Percentiles rank a stretch among this genome's conserved stretches.
Conservation (phyloP, 1,284 basidiomycete species). For the Cutaneotrichosporon spelunceum region DNA sequence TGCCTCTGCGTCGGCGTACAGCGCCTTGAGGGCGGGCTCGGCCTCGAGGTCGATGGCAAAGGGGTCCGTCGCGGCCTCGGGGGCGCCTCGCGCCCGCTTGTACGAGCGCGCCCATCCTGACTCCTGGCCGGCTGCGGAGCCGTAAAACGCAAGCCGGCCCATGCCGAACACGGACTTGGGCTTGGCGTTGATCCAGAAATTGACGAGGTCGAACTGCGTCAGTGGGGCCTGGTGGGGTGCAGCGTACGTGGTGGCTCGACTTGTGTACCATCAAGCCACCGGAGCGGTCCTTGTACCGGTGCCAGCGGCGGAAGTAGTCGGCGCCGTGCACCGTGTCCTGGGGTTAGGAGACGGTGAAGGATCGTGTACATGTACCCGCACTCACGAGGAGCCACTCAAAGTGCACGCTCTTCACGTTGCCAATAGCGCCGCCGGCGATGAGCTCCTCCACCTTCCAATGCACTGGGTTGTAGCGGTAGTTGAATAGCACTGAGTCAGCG, state of each 20-base stretch:
- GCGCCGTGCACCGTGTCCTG: conserved; percentile 57
- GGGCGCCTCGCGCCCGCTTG: conserved; percentile 53
- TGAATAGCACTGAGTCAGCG: conserved; percentile 39
- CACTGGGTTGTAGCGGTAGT: conserved; percentile 58
- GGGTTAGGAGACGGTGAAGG: conserved; percentile 17
- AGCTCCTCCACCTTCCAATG: conserved; percentile 59
- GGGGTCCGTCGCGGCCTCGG: conserved; percentile 55
- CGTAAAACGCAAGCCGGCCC: conserved; percentile 58
- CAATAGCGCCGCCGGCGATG: conserved; percentile 57
- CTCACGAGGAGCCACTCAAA: conserved; percentile 58
- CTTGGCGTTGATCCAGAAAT: conserved; percentile 59
- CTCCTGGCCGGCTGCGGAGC: conserved; percentile 55
- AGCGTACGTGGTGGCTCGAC: conserved; percentile 55
- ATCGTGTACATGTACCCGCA: too few relatives aligned
- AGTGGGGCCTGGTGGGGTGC: neutral
- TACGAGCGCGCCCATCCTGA: conserved; percentile 58
- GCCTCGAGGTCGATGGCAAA: conserved; percentile 58
- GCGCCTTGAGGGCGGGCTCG: conserved; percentile 54
- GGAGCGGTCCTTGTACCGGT: conserved; percentile 57
- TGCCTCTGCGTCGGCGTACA: conserved; percentile 54
- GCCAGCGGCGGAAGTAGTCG: conserved; percentile 61
- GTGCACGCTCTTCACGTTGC: conserved; percentile 58
- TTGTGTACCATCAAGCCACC: conserved; percentile 60
- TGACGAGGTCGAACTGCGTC: conserved; percentile 51
- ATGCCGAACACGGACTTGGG: conserved; percentile 57